Conservation (phyloP, 192 early-diverging fungal species). For the Gaertneriomyces semiglobifer region DNA sequence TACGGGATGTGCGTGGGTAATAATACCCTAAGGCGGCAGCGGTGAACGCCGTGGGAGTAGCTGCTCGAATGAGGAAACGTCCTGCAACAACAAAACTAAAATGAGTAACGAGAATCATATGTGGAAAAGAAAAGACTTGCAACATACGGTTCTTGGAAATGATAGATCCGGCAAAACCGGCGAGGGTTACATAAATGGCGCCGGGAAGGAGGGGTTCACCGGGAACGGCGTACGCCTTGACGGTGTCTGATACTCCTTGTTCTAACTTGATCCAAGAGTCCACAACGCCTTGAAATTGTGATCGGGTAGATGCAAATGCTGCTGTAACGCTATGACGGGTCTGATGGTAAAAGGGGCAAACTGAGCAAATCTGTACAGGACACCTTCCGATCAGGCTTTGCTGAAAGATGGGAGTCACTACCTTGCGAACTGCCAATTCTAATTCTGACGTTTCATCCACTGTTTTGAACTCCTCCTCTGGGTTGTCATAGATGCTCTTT, state of each 20-base stretch:
- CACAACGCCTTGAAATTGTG: slow-evolving; percentile 32
- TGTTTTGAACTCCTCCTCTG: slow-evolving; percentile 3
- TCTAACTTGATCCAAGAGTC: slow-evolving; percentile 36
- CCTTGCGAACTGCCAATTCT: slow-evolving; percentile 36
- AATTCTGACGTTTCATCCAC: slow-evolving; percentile 28
- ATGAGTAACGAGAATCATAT: not conserved
- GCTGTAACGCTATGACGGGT: slow-evolving; percentile 27
- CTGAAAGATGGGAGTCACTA: not conserved
- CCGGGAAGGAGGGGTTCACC: slow-evolving; percentile 33
- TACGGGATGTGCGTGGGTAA: slow-evolving; percentile 27
- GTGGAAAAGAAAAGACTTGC: not conserved
- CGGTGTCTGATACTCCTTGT: slow-evolving; percentile 7
- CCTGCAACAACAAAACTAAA: slow-evolving; percentile 13
- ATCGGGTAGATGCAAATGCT: slow-evolving; percentile 28
- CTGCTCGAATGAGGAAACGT: slow-evolving; percentile 4
- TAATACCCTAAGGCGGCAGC: slow-evolving; percentile 17
- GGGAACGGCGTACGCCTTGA: slow-evolving; percentile 15
- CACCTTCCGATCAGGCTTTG: not conserved
- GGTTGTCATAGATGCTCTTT: slow-evolving; percentile 35
- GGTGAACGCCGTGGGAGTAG: slow-evolving; percentile 18
- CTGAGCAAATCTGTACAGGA: not conserved
- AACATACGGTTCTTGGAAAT: slow-evolving; percentile 36
- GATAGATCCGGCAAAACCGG: slow-evolving; percentile 42
- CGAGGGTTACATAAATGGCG: slow-evolving; percentile 33
- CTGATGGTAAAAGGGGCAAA: not conserved